Conservation (phyloP, 805 yeast species). For the Yarrowia hollandica region DNA sequence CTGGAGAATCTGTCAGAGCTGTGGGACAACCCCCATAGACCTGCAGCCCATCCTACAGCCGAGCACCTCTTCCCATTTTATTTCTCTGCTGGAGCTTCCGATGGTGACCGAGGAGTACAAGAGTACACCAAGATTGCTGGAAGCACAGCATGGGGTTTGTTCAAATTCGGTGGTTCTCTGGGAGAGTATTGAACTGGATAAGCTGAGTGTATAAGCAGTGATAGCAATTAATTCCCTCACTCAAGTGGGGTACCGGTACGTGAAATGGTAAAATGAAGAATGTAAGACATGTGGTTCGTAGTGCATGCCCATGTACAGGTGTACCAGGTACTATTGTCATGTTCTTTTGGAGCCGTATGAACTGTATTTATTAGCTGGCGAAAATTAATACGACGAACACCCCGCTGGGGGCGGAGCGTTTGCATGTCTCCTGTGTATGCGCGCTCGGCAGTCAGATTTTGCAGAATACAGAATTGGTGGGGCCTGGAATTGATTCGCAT, state of each 20-base stretch:
- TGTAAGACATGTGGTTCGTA: neutral
- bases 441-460: too few relatives aligned
- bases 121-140: slow-evolving; percentile 4
- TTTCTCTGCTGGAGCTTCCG: slow-evolving; percentile 56
- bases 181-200: neutral
- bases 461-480: too few relatives aligned
- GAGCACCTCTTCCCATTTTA: slow-evolving; percentile 73
- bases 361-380: neutral
- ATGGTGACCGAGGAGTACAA: slow-evolving; percentile 17
- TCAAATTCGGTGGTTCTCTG: slow-evolving; percentile 9
- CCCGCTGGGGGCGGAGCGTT: neutral
- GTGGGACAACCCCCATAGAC: slow-evolving; percentile 42
- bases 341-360: neutral
- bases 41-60: slow-evolving; percentile 68
- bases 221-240: neutral
- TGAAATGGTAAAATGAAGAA: too few relatives aligned
- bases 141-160: slow-evolving; percentile 19
- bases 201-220: neutral
- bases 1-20: slow-evolving; percentile 44
- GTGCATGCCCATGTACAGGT: neutral
- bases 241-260: neutral
- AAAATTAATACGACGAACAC: neutral
- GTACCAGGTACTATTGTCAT: neutral
- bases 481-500: too few relatives aligned
- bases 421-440: neutral